Evolutionary conservation across 139 green algal species (phyloP).

Genomic region (Chloropicon primus): DNA sequence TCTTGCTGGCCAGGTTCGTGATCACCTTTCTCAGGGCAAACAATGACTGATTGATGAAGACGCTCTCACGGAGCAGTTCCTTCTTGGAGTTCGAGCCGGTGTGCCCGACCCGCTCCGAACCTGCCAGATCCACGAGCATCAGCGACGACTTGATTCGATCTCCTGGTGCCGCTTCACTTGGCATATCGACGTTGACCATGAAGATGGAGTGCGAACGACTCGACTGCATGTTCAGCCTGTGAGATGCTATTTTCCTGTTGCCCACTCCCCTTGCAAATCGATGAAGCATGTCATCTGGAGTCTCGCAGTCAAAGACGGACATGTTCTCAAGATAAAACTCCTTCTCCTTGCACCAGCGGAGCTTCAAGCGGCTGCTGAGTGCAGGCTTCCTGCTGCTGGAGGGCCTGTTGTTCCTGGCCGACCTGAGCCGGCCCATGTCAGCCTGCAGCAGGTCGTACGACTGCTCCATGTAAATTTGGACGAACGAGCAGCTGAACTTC

Average conservation of each 20-base stretch:
- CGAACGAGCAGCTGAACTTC: slow-evolving; percentile 15
- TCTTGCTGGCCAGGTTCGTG: slow-evolving; percentile 2
- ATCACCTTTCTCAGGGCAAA: slow-evolving; percentile 34
- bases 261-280: slow-evolving; percentile 21
- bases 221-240: slow-evolving; percentile 34
- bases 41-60: slow-evolving; percentile 47
- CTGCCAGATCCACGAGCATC: slow-evolving; percentile 40
- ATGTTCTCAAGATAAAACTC: slow-evolving; percentile 45
- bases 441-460: slow-evolving; percentile 30
- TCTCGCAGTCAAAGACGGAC: slow-evolving; percentile 25
- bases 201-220: slow-evolving; percentile 36
- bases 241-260: slow-evolving; percentile 31
- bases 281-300: slow-evolving; percentile 12
- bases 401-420: neutral
- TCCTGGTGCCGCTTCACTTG: neutral
- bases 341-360: slow-evolving; percentile 29
- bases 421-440: neutral
- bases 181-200: slow-evolving; percentile 25
- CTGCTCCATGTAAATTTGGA: slow-evolving; percentile 48
- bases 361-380: neutral
- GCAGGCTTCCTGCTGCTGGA: neutral
- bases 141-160: slow-evolving; percentile 16
- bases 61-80: slow-evolving; percentile 24
- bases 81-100: neutral
- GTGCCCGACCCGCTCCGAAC: slow-evolving; percentile 31